Evolutionary conservation across 2,329 filamentous ascomycete genomes (phyloP).

Genomic region (Beauveria sp.): DNA sequence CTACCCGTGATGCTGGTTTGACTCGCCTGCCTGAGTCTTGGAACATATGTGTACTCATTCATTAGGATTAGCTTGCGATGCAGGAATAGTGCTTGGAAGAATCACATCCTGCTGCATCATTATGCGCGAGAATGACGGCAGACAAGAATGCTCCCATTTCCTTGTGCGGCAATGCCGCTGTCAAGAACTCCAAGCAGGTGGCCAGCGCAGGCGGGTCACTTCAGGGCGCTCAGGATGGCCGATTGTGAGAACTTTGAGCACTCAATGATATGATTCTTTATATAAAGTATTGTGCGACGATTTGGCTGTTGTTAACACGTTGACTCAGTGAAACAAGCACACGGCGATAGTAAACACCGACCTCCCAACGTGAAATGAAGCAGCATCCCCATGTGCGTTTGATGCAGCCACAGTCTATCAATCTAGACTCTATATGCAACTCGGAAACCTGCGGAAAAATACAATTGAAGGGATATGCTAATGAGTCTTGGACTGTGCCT

Average conservation of each 20-base stretch:
- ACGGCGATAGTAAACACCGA: not conserved
- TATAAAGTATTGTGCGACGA: not conserved
- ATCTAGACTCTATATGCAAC: not conserved
- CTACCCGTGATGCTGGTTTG: not conserved
- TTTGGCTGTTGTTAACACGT: not conserved
- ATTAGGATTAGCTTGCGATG: not conserved
- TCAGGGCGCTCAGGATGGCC: not conserved
- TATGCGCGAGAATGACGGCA: not conserved
- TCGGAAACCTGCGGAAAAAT: too few species aligned
- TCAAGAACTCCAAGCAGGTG: not conserved
- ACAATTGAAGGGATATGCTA: not conserved
- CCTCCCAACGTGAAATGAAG: not conserved
- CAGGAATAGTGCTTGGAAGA: not conserved
- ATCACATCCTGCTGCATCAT: not conserved
- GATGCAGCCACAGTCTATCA: too few species aligned
- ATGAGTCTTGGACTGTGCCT: not conserved
- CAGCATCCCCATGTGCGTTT: too few species aligned
- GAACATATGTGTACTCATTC: not conserved
- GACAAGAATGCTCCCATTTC: not conserved
- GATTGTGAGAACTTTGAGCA: not conserved
- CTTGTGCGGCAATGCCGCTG: not conserved
- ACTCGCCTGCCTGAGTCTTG: not conserved
- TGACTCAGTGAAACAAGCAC: not conserved
- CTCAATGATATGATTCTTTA: not conserved
- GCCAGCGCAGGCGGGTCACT: not conserved